phyloP scores from a whole-genome alignment of 2,329 filamentous ascomycete species.

The Cryphonectria nitschkei region DNA sequence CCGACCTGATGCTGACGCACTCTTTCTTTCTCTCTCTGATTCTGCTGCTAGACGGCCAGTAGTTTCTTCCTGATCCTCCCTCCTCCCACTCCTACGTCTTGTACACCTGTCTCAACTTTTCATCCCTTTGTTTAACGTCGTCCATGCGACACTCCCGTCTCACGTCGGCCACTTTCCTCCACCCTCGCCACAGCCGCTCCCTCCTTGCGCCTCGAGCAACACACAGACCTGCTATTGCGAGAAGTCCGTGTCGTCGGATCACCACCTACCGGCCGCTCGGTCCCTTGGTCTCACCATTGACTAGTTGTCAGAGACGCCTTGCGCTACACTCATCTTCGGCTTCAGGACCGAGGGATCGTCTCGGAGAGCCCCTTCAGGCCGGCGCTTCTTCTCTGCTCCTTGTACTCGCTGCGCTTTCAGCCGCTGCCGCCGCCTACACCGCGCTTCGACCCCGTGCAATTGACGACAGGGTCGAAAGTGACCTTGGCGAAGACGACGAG shows the following conservation, averaged over 20 bases:
- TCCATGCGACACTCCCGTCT: slow-evolving; percentile 24
- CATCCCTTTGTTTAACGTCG: not conserved
- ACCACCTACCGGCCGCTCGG: not conserved
- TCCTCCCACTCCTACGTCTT: slow-evolving; percentile 9
- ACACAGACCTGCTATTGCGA: slow-evolving; percentile 1
- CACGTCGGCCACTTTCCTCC: slow-evolving; percentile 15
- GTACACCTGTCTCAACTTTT: slow-evolving; percentile 7
- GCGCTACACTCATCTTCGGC: not conserved
- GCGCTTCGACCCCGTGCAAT: not conserved
- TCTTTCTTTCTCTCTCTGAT: not conserved
- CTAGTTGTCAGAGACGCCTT: not conserved
- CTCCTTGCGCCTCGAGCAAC: slow-evolving; percentile 14
- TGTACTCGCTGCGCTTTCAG: slow-evolving; percentile 16
- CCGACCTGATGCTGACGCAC: slow-evolving; percentile 21
- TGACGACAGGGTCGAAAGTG: not conserved
- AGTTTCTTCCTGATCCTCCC: not conserved
- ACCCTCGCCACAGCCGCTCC: slow-evolving; percentile 3
- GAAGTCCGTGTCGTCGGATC: slow-evolving; percentile 1
- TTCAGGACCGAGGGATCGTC: not conserved
- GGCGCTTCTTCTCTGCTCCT: slow-evolving; percentile 18
- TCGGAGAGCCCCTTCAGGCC: slow-evolving; percentile 19
- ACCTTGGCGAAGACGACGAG: slow-evolving; percentile 17
- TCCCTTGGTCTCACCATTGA: not conserved
- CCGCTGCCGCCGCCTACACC: slow-evolving; percentile 14
- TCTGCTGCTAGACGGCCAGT: slow-evolving; percentile 11